Percentiles rank a stretch among this genome's conserved stretches.
phyloP scores from a whole-genome alignment of 192 early-diverging fungal species.

The Coemansia sp. region DNA sequence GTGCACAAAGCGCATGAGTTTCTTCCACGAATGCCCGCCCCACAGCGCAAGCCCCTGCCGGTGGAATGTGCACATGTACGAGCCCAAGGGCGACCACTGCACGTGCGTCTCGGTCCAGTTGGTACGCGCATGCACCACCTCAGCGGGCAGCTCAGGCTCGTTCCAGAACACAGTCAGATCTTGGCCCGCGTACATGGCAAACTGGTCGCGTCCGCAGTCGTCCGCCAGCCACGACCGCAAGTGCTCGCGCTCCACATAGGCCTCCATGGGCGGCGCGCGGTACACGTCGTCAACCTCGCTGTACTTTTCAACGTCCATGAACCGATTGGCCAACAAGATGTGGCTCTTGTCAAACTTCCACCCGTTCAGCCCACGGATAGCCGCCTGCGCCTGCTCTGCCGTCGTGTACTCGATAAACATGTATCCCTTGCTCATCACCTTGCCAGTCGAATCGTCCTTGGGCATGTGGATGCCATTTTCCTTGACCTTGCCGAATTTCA shows the following conservation, averaged over 20 bases:
- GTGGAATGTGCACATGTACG: constrained; percentile 93
- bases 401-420: constrained; percentile 94
- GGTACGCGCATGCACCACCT: constrained; percentile 58
- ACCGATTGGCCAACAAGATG: constrained; percentile 79
- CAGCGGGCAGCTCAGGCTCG: constrained; percentile 81
- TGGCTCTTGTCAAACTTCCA: constrained; percentile 82
- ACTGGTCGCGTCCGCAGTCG: constrained; percentile 85
- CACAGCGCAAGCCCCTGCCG: constrained; percentile 92
- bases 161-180: constrained; percentile 90
- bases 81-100: constrained; percentile 93
- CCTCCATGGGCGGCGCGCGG: constrained; percentile 64
- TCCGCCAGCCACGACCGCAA: constrained; percentile 89
- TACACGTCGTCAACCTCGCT: constrained; percentile 72
- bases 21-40: constrained; percentile 91
- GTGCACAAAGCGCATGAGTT: constrained; percentile 91
- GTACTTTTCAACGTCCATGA: constrained; percentile 91
- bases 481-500: constrained; percentile 76
- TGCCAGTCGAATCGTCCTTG: constrained; percentile 67
- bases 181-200: constrained; percentile 81
- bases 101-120: constrained; percentile 97
- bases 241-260: constrained; percentile 74
- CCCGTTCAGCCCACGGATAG: constrained; percentile 75
- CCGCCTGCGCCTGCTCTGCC: constrained; percentile 75
- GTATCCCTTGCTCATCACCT: constrained; percentile 82
- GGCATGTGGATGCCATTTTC: constrained; percentile 89